Percentiles rank a stretch among this genome's conserved stretches.
phyloP scores from a whole-genome alignment of 129 eudicot species.

The Arctium minus region DNA sequence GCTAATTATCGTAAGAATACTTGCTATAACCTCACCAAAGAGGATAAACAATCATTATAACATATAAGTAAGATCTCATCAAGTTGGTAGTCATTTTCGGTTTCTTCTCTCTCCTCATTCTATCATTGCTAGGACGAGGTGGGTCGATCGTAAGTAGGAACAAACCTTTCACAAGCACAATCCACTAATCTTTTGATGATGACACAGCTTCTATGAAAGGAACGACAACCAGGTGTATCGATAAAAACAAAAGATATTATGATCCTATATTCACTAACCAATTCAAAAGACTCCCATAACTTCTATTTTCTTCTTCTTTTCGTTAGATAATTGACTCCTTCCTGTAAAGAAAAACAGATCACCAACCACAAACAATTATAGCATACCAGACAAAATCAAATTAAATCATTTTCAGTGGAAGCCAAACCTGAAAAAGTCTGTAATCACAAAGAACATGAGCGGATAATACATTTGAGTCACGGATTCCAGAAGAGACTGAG shows the following conservation, averaged over 20 bases:
- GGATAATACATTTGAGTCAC: slow-evolving; percentile 41
- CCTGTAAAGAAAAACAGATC: background rate
- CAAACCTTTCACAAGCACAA: background rate
- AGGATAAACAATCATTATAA: slow-evolving; percentile 12
- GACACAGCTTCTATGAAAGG: background rate
- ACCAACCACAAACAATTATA: slow-evolving; percentile 19
- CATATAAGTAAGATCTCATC: slow-evolving; percentile 15
- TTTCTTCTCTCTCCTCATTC: slow-evolving; percentile 26
- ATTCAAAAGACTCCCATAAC: background rate
- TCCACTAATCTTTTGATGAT: background rate
- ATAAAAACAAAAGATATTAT: background rate
- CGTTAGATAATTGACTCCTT: background rate
- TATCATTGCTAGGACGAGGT: slow-evolving; percentile 23
- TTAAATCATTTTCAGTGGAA: slow-evolving; percentile 5
- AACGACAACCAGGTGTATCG: background rate
- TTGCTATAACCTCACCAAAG: background rate
- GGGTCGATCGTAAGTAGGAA: background rate
- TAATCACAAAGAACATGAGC: slow-evolving; percentile 23
- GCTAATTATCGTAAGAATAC: background rate
- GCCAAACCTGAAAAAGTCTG: slow-evolving; percentile 33
- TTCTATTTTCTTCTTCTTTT: background rate
- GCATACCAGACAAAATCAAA: slow-evolving; percentile 16
- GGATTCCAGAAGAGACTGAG: slow-evolving; percentile 30
- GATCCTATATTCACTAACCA: slow-evolving; percentile 6
- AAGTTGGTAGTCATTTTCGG: slow-evolving; percentile 21